phyloP scores from a whole-genome alignment of 106 monocot genomes.

The Acorus calamus region DNA sequence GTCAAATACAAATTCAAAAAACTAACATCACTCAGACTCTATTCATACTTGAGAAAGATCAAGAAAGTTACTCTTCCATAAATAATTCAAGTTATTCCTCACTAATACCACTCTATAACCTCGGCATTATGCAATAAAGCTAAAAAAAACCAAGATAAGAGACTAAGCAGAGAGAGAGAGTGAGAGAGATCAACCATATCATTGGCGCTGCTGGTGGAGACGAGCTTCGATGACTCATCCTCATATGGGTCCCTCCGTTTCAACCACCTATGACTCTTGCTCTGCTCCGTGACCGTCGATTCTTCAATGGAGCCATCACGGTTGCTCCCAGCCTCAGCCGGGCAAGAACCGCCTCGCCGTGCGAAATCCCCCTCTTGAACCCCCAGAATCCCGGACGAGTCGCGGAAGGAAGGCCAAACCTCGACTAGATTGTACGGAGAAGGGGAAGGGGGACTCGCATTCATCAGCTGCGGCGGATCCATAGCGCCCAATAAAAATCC shows the following conservation, averaged over 20 bases:
- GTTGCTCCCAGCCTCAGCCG: not conserved
- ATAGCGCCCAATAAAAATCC: no score
- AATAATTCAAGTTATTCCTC: not conserved
- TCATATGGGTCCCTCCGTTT: slow-evolving; percentile 29
- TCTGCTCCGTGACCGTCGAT: slow-evolving; percentile 56
- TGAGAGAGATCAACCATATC: slow-evolving; percentile 29
- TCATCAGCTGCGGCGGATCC: no score
- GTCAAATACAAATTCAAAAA: no score
- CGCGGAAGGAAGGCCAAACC: no score
- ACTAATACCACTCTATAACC: not conserved
- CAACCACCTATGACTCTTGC: slow-evolving; percentile 27
- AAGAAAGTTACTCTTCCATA: no score
- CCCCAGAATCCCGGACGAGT: no score
- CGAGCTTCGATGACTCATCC: slow-evolving; percentile 67
- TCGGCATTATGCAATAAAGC: not conserved
- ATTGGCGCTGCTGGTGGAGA: slow-evolving; percentile 57
- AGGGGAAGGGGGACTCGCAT: no score
- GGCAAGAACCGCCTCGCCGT: not conserved
- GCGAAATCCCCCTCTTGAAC: no score
- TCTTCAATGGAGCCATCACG: slow-evolving; percentile 35
- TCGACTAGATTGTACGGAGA: no score
- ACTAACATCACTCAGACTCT: no score
- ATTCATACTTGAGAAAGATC: no score
- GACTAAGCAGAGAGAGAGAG: not conserved
- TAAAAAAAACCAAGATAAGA: not conserved